Percentiles rank a stretch among this genome's conserved stretches.
Evolutionary conservation across 139 green algal genomes (phyloP).

Genomic region (Micromonas commoda): DNA sequence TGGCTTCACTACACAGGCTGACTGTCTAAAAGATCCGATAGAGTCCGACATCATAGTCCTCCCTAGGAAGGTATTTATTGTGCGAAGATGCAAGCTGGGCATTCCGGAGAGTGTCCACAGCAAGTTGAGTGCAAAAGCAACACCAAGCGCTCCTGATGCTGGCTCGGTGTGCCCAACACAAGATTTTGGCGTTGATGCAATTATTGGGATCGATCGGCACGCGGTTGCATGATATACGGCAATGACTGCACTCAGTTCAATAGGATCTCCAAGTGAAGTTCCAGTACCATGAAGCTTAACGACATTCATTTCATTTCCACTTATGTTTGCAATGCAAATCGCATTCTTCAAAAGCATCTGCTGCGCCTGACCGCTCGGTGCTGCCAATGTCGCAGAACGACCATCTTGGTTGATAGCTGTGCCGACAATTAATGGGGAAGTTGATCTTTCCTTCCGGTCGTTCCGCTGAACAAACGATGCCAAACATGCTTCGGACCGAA

Average conservation of each 20-base stretch:
- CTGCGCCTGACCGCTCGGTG: slow-evolving; percentile 22
- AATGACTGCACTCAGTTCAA: background rate
- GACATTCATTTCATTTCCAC: background rate
- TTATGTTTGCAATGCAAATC: background rate
- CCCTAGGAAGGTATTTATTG: background rate
- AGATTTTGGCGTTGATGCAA: background rate
- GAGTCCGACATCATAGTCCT: no score
- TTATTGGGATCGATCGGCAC: background rate
- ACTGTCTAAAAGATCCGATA: no score
- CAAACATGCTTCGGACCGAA: background rate
- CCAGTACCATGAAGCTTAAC: background rate
- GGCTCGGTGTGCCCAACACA: background rate
- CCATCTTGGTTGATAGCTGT: slow-evolving; percentile 24
- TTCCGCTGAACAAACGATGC: background rate
- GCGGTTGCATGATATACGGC: background rate
- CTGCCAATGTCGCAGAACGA: slow-evolving; percentile 25
- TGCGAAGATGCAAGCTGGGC: background rate
- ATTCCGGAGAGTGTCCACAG: no score
- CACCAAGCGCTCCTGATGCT: background rate
- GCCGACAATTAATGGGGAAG: background rate
- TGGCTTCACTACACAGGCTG: no score
- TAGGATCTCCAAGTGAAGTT: background rate
- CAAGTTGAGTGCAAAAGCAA: no score
- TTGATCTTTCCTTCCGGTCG: background rate
- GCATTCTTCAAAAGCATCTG: background rate